A percentile compares a stretch with the other conserved stretches of the same genome.
phyloP scores from a whole-genome alignment of 306 rosid species.

The Arachis hypogaea region DNA sequence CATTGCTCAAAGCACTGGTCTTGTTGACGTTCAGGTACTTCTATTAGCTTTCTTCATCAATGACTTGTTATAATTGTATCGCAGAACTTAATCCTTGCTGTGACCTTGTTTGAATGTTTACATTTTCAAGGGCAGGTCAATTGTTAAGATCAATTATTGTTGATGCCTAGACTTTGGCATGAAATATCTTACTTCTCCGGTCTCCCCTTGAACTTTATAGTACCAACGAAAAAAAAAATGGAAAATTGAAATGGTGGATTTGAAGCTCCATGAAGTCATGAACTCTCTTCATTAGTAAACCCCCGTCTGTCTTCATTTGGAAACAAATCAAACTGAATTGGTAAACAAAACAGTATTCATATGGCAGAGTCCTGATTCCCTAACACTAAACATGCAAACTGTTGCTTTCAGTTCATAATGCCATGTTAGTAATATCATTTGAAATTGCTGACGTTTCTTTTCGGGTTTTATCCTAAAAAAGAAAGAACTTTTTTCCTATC shows the following conservation, averaged over 20 bases:
- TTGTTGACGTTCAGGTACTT: conserved; percentile 83
- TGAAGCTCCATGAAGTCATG: neutral
- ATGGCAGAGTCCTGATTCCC: neutral
- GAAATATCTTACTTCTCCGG: too few species aligned
- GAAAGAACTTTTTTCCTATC: too few species aligned
- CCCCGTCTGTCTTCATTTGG: conserved; percentile 7
- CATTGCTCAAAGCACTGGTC: conserved; percentile 87
- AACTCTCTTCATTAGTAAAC: neutral
- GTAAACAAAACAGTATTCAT: neutral
- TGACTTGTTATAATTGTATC: too few species aligned
- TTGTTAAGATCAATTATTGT: too few species aligned
- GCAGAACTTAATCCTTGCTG: neutral
- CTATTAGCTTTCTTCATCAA: neutral
- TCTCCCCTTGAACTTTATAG: too few species aligned
- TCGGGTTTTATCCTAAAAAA: neutral
- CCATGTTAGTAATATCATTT: neutral
- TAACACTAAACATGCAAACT: neutral
- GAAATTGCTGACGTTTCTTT: neutral
- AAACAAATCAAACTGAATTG: conserved; percentile 9
- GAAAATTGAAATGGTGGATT: neutral
- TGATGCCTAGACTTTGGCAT: too few species aligned
- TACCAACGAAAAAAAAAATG: too few species aligned
- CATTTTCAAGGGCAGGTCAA: too few species aligned
- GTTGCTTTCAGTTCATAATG: conserved; percentile 2
- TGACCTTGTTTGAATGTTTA: too few species aligned